Evolutionary conservation across 768 basidiomycete genomes (phyloP).

Genomic region (Panellus pusillus): DNA sequence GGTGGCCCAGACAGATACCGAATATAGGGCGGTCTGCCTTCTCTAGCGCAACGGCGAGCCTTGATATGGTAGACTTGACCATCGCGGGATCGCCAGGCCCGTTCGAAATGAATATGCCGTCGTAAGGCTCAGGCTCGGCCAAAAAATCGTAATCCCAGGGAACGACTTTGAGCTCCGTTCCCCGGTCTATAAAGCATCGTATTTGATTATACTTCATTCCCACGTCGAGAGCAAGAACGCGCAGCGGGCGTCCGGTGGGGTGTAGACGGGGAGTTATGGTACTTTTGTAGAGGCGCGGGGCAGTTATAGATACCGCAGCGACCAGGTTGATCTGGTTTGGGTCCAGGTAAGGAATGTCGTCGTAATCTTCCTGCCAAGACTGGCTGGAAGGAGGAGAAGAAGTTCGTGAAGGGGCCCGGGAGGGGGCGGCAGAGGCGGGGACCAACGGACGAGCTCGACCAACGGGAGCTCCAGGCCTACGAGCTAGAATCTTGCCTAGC

Average conservation of each 20-base stretch:
- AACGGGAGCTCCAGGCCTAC: conserved; percentile 47
- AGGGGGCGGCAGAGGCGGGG: conserved; percentile 29
- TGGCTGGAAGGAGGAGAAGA: conserved; percentile 53
- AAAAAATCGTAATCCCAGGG: conserved; percentile 97
- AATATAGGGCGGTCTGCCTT: conserved; percentile 86
- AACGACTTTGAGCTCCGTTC: conserved; percentile 94
- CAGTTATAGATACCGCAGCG: conserved; percentile 75
- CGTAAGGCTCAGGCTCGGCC: conserved; percentile 75
- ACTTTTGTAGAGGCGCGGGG: conserved; percentile 70
- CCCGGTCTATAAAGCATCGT: conserved; percentile 89
- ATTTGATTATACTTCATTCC: conserved; percentile 99
- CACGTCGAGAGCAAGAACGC: conserved; percentile 91
- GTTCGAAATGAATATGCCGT: conserved; percentile 96
- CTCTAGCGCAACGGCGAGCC: conserved; percentile 66
- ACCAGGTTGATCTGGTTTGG: conserved; percentile 91
- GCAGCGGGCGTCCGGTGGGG: conserved; percentile 76
- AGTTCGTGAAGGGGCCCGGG: conserved; percentile 44
- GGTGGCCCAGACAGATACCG: conserved; percentile 98
- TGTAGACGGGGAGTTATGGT: conserved; percentile 57
- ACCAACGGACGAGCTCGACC: conserved; percentile 33
- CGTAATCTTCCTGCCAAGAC: conserved; percentile 82
- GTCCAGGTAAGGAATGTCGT: conserved; percentile 81
- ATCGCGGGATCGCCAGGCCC: conserved; percentile 96
- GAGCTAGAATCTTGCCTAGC: conserved; percentile 81
- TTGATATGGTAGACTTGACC: conserved; percentile 68